Evolutionary conservation across 257 asterid species (phyloP), one percentile per base, ranked within the genome.

Genomic region (Forsythia suspensa): DNA sequence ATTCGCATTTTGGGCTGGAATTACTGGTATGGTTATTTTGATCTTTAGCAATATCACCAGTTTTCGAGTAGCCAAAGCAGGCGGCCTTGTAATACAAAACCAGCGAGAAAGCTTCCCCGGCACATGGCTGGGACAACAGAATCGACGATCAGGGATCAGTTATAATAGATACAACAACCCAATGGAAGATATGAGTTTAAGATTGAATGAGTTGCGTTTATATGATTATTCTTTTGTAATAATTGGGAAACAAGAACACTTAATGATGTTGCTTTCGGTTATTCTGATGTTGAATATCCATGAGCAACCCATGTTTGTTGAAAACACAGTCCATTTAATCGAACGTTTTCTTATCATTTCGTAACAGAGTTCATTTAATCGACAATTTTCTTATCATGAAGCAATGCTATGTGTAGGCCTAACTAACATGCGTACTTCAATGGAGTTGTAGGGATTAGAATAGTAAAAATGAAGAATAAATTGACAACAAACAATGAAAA

Each of bases 21-120:
- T 88, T 0, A 18, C 87, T 11, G 98, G 95, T 55, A 86, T 79
- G 74, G 68, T 89, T 34, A 86, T 89, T 39, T 48, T 92, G 83
- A 87, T 94, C 21, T 94, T 94, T 78, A 95, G 96, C 34, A 89
- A 90, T 63, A 84, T 92, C 76, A 93, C 95, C 89, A 88, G 92
- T 75, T 82, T 88, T 59, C 82, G 87, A 83, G 98, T 95, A 67
- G 97, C 98, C 4, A 94, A 83, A 81, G 93, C 91, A 37, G 98
- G 96, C 3, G 95, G 96, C 12, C 89, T 85, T 85, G 85, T 94
- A 4, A 82, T 85, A 72, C 79, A 69, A 21, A 38, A 61, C 13
- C 13, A 82, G 89, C 74, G 87, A 86, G 74, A 88, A 72, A 67
- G 78, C 73, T 6, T 83, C 92, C 3, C 94, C 96, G 40, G 87